phyloP scores from a whole-genome alignment of 768 basidiomycete genomes.

The Fistulinella prunicolor region DNA sequence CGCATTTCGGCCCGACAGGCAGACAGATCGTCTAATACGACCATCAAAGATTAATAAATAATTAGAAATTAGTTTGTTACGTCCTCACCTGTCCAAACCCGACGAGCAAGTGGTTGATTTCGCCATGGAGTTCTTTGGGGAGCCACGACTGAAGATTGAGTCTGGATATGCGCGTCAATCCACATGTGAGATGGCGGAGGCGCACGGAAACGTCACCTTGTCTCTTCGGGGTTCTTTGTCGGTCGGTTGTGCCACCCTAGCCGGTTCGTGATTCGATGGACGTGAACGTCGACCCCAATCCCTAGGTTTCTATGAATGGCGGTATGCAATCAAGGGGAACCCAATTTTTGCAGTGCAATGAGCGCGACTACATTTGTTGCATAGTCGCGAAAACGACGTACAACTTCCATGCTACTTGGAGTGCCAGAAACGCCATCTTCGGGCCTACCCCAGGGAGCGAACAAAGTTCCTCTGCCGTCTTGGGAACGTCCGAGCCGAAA shows the following conservation, averaged over 20 bases:
- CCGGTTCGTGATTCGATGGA: constrained; percentile 92
- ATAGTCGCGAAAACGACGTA: constrained; percentile 31
- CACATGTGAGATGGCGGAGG: background rate
- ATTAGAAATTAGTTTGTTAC: background rate
- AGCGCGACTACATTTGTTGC: background rate
- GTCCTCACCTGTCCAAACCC: constrained; percentile 76
- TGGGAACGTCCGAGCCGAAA: constrained; percentile 82
- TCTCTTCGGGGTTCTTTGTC: constrained; percentile 86
- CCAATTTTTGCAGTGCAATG: too few species aligned
- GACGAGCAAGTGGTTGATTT: constrained; percentile 79
- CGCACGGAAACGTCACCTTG: constrained; percentile 49
- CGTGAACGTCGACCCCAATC: constrained; percentile 95
- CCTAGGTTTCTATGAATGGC: constrained; percentile 61
- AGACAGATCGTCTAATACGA: constrained; percentile 57
- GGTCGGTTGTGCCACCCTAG: constrained; percentile 87
- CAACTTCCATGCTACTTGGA: constrained; percentile 86
- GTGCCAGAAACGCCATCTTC: constrained; percentile 89
- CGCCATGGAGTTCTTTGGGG: constrained; percentile 63
- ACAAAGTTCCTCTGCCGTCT: constrained; percentile 84
- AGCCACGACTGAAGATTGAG: constrained; percentile 84
- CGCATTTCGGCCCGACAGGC: constrained; percentile 64
- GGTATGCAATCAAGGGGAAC: too few species aligned
- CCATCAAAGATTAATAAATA: background rate
- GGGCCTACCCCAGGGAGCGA: constrained; percentile 90
- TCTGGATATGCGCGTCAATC: constrained; percentile 32